These are phyloP conservation scores for Dactylellina parvicollis DNA, from an alignment of 2,329 filamentous ascomycete genomes.

Conservation along the genomic window DNA sequence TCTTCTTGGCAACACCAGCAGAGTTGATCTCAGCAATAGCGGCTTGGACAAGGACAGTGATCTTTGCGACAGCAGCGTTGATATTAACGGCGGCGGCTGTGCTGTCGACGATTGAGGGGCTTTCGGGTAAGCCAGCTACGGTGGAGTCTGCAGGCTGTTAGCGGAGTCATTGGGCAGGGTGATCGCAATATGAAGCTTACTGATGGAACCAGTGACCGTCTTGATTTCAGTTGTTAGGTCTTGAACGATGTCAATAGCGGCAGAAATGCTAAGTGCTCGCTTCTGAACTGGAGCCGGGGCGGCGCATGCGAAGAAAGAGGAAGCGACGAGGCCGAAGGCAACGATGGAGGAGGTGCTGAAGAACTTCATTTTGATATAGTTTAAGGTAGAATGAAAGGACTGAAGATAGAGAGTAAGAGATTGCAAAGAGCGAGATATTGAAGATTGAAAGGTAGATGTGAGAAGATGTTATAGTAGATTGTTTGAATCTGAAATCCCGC, in stretches of 20 bases:
- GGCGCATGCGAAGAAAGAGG: constrained; percentile 12
- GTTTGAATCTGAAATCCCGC: background rate
- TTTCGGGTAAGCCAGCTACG: constrained; percentile 1
- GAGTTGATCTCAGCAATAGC: constrained; percentile 11
- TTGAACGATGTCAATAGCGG: constrained; percentile 10
- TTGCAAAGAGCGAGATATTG: background rate
- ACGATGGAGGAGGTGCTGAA: constrained; percentile 36
- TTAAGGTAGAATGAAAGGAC: constrained; percentile 15
- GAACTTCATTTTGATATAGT: constrained; percentile 52
- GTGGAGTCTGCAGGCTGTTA: constrained; percentile 24
- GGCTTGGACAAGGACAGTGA: constrained; percentile 12
- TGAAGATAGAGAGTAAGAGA: background rate
- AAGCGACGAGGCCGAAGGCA: constrained; percentile 34
- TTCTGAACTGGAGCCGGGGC: constrained; percentile 24
- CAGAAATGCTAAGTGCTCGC: background rate
- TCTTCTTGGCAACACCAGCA: background rate
- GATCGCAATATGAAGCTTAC: constrained; percentile 2
- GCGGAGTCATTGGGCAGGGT: background rate
- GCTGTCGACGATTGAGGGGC: background rate
- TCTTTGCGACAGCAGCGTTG: constrained; percentile 10
- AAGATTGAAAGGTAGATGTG: too few relatives aligned
- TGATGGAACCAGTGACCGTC: constrained; percentile 18
- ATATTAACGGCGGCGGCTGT: constrained; percentile 4
- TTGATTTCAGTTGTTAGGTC: constrained; percentile 5
- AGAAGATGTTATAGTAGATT: too few relatives aligned